Percentiles rank a stretch among this genome's conserved stretches.
Conservation (phyloP, 345 rosid genomes). For the Aquilaria sinensis region DNA sequence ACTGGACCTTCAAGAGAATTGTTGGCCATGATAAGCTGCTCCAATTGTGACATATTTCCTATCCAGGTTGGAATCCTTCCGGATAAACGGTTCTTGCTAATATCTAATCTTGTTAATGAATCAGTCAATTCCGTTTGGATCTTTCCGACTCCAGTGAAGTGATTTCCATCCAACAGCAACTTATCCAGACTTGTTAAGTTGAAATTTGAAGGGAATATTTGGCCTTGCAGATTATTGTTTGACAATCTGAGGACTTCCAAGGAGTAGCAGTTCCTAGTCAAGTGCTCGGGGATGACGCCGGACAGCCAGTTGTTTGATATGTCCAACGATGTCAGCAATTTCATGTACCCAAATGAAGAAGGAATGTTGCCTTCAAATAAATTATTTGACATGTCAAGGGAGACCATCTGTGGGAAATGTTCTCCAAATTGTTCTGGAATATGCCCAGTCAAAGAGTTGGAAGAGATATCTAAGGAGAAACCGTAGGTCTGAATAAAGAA, state of each 20-base stretch:
- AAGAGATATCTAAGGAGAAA: slow-evolving; percentile 11
- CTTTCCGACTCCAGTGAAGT: neutral
- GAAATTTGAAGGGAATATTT: neutral
- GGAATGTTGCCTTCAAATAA: neutral
- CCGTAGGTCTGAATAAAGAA: too few relatives aligned
- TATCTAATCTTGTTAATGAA: neutral
- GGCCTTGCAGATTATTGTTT: slow-evolving; percentile 8
- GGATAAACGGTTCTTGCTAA: slow-evolving; percentile 10
- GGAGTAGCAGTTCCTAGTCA: neutral
- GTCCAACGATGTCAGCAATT: neutral
- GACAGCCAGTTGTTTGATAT: neutral
- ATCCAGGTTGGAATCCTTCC: neutral
- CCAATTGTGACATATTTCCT: neutral
- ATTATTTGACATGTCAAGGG: slow-evolving; percentile 16
- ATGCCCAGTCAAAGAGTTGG: neutral
- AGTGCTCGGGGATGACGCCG: neutral
- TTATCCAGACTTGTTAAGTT: neutral
- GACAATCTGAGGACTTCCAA: slow-evolving; percentile 1
- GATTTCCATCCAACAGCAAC: neutral
- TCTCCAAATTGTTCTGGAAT: slow-evolving; percentile 1
- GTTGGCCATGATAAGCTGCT: neutral
- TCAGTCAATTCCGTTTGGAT: neutral
- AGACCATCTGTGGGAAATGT: neutral
- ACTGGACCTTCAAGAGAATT: slow-evolving; percentile 12
- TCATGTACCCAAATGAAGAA: slow-evolving; percentile 3